These are phyloP conservation scores for Ochromonas danica DNA, from an alignment of 108 stramenopile genomes.

Conservation along the genomic window DNA sequence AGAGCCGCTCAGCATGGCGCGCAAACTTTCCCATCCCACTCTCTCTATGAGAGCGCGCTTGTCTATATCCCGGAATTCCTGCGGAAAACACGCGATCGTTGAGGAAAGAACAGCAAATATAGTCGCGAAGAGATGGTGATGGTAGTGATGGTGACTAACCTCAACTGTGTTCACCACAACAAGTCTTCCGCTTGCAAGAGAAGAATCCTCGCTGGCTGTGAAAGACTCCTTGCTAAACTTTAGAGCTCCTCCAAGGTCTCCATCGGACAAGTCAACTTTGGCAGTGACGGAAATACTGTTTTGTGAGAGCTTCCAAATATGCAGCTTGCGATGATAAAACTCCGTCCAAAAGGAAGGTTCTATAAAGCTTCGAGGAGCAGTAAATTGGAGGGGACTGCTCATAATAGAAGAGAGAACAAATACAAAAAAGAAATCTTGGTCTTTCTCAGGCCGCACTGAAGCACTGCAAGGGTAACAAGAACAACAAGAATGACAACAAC, in stretches of 20 bases:
- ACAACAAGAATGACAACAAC: background rate
- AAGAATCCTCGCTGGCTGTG: background rate
- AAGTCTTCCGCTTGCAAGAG: background rate
- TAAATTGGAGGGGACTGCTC: background rate
- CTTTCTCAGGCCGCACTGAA: background rate
- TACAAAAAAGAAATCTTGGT: background rate
- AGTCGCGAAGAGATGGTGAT: background rate
- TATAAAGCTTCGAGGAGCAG: background rate
- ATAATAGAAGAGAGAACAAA: background rate
- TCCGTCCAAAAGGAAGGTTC: background rate
- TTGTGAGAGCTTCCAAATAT: background rate
- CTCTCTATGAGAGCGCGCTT: constrained; percentile 22
- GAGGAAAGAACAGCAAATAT: too few relatives aligned
- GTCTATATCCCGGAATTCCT: constrained; percentile 39
- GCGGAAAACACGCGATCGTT: too few relatives aligned
- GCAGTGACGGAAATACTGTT: background rate
- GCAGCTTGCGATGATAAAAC: background rate
- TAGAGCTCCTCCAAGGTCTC: background rate
- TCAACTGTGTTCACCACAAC: background rate
- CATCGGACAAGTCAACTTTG: background rate
- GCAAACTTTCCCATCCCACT: background rate
- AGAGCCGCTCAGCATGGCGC: constrained; percentile 10
- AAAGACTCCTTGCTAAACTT: background rate
- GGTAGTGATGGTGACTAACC: background rate
- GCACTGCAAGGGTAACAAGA: background rate